Evolutionary conservation across 1,284 basidiomycete genomes (phyloP), one percentile per base, ranked within the genome.

Genomic region (Bjerkandera adusta): DNA sequence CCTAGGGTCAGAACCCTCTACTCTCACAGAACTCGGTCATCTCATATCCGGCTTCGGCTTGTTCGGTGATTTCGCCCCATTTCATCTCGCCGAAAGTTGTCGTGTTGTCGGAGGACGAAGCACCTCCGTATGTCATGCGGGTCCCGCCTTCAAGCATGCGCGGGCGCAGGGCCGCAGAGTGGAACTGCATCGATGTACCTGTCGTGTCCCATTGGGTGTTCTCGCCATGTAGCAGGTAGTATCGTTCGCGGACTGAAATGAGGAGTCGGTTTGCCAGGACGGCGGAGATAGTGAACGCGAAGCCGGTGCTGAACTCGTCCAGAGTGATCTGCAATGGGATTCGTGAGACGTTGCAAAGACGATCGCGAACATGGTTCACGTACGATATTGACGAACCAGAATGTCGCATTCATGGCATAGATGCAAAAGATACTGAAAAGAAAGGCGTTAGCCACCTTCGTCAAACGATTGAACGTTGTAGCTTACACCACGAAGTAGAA

Each of bases 191-290:
- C 12, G 35, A 29, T 3, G 29, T 30, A 33, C 7, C 13, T 6
- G 25, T 29, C 6, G n/a, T n/a, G n/a, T 29, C 27, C 29, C 21
- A 24, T 16, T 4, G 26, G 27, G 8, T 2, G 27, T 13, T 20
- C 26, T 30, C 44, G 25, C 27, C 22, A 12, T 22, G 36, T 10
- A 30, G 11, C 16, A n/a, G 20, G 50, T 54, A 54, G 36, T 49
- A 51, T 11, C 33, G 16, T 36, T 40, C 30, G 29, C 58, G 58
- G n/a, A 60, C 47, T 18, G 52, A 49, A 21, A 60, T 52, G 36
- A 59, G 43, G 24, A 60, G 56, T 15, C 58, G 55, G 40, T 60
- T 55, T 4, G 56, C 56, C 36, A 60, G 51, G 40, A 55, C 50
- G n/a, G 56, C 45, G n/a, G 57, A 56, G 32, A 60, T 32, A 5